phyloP scores from a whole-genome alignment of 2,329 filamentous ascomycete species.

The Sclerotiophoma versabilis region DNA sequence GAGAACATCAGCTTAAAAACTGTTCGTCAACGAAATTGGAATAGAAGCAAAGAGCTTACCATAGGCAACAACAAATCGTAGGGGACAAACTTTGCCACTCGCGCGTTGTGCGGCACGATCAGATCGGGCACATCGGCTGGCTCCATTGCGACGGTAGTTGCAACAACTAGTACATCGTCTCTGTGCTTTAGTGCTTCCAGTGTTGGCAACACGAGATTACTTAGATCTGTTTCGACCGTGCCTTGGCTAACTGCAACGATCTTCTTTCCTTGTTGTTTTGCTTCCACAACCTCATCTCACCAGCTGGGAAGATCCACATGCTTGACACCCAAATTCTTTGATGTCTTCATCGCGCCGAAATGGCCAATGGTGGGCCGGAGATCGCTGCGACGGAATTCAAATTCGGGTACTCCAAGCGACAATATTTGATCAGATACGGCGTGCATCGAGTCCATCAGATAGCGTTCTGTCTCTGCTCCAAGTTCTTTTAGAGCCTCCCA shows the following conservation, averaged over 20 bases:
- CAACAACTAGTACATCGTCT: neutral
- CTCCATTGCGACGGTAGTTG: neutral
- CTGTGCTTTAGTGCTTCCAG: neutral
- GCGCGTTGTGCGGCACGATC: neutral
- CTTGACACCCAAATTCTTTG: neutral
- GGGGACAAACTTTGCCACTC: constrained; percentile 1
- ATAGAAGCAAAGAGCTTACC: neutral
- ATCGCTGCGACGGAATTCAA: neutral
- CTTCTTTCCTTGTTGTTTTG: neutral
- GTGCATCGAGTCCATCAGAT: neutral
- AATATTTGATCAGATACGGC: neutral
- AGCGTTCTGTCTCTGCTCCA: neutral
- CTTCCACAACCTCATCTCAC: neutral
- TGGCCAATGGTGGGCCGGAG: neutral
- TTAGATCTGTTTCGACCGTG: neutral
- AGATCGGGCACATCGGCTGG: neutral
- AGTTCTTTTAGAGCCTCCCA: neutral
- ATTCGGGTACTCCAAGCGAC: neutral
- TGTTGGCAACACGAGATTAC: neutral
- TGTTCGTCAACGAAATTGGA: neutral
- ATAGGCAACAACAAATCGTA: neutral
- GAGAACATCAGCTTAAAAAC: neutral
- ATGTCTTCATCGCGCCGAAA: neutral
- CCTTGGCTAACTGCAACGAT: neutral
- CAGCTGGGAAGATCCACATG: neutral